Evolutionary conservation across 2,329 filamentous ascomycete species (phyloP).

Genomic region (Orbilia quercus): DNA sequence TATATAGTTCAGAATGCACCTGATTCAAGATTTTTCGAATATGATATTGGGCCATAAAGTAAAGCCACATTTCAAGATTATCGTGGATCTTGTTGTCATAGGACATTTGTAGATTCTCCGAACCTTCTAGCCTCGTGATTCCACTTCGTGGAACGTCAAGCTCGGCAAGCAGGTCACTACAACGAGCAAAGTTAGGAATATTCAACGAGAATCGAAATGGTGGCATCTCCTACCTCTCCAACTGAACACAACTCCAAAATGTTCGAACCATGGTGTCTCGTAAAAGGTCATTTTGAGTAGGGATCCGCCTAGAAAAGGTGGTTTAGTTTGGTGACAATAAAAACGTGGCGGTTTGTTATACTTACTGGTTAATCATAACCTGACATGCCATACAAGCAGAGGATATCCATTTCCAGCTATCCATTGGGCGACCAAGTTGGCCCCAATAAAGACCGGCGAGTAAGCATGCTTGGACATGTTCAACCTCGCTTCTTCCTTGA

Average conservation of each 20-base stretch:
- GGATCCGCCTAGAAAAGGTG: slow-evolving; percentile 60
- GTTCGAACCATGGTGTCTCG: slow-evolving; percentile 78
- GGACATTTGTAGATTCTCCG: slow-evolving; percentile 63
- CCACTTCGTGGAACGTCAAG: slow-evolving; percentile 74
- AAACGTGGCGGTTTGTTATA: slow-evolving; percentile 30
- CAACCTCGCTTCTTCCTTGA: slow-evolving; percentile 79
- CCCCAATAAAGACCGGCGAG: slow-evolving; percentile 89
- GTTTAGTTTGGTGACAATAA: not conserved
- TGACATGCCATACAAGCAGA: slow-evolving; percentile 72
- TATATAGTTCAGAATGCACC: slow-evolving; percentile 68
- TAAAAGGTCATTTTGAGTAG: slow-evolving; percentile 63
- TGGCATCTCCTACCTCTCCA: slow-evolving; percentile 76
- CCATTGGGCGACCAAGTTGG: slow-evolving; percentile 84
- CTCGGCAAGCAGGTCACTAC: slow-evolving; percentile 89
- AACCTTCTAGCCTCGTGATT: slow-evolving; percentile 69
- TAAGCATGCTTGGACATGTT: slow-evolving; percentile 85
- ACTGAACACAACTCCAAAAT: slow-evolving; percentile 92
- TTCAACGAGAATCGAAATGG: slow-evolving; percentile 15
- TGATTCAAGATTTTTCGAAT: slow-evolving; percentile 74
- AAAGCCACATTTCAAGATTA: slow-evolving; percentile 61
- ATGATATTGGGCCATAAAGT: slow-evolving; percentile 74
- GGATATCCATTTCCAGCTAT: slow-evolving; percentile 80
- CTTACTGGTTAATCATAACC: slow-evolving; percentile 71
- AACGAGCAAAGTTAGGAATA: slow-evolving; percentile 21
- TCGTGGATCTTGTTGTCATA: slow-evolving; percentile 60